Base-by-base conservation (phyloP, 2,329 filamentous ascomycete species). In the Aciculosporium take region DNA sequence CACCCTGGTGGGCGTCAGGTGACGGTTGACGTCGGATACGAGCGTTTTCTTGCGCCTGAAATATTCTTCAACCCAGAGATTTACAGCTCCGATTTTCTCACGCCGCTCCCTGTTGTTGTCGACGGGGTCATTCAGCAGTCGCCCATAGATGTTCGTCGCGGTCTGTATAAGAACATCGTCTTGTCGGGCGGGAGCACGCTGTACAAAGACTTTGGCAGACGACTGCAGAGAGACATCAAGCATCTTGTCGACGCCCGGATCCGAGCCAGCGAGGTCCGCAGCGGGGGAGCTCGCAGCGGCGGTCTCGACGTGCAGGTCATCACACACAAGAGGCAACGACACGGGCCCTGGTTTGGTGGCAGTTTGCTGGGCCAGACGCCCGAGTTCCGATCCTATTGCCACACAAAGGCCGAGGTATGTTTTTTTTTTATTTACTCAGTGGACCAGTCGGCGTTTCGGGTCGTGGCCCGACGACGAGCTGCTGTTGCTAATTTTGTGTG, bases 61-160 rank as follows among this genome's bases (percentile, higher is more conserved):
- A 98, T 98, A 58, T 98, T 98, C 67, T 98, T 98, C 77, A 98
- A 98, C 66, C 91, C 91, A 24, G 91, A 98, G 67, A 98, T 98
- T 56, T 96, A 96, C 73, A 94, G 86, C 47, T 96, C 89, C 51
- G 91, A 98, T 60, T 98, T 98, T 70, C 69, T 98, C 50, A 98
- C 91, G 10, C 91, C 91, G 12, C 75, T 98, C 7, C 91, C 91
- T 20, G 84, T 76, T 39, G 91, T 98, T 39, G 93, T 98, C 47
- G 91, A 98, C 58, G 83, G 82, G 43, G 91, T 96, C 48, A 98
- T 98, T 54, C 91, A 98, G 65, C 89, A 87, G 43, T 94, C 89
- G 27, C 91, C 91, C 32, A 98, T 98, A 54, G 91, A 98, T 58
- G 93, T 98, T 35, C 83, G 91, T 56, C 79, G 91, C 65, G 91